Percentiles rank a stretch among this genome's conserved stretches.
phyloP scores from a whole-genome alignment of 2,329 filamentous ascomycete genomes.

The Tolypocladium album region DNA sequence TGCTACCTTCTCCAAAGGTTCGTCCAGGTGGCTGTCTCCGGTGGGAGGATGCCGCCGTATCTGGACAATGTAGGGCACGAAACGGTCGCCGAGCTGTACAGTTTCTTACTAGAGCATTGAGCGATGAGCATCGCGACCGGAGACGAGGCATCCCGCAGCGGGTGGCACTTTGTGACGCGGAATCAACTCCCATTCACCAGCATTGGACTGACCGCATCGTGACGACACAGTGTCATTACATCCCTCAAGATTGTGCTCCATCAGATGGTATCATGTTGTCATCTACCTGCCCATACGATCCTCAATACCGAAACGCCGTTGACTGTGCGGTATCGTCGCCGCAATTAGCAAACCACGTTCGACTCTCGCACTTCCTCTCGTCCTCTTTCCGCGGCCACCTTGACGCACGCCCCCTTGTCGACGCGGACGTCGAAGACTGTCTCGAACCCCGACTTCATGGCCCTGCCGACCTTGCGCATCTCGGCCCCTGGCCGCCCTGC shows the following conservation, averaged over 20 bases:
- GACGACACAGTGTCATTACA: no score
- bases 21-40: not conserved
- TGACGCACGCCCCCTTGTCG: not conserved
- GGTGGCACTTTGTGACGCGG: no score
- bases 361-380: not conserved
- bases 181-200: not conserved
- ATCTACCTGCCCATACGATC: not conserved
- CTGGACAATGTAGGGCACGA: not conserved
- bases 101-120: not conserved
- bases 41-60: not conserved
- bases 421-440: not conserved
- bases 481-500: not conserved
- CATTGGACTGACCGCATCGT: no score
- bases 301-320: not conserved
- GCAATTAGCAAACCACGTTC: not conserved
- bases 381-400: not conserved
- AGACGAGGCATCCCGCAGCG: no score
- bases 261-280: not conserved
- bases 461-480: not conserved
- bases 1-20: not conserved
- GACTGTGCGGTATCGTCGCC: not conserved
- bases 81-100: not conserved
- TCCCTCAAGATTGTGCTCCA: not conserved
- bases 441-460: not conserved
- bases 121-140: not conserved